Conservation (phyloP, 805 yeast species). For the Trichomonascus vanleenenianus region DNA sequence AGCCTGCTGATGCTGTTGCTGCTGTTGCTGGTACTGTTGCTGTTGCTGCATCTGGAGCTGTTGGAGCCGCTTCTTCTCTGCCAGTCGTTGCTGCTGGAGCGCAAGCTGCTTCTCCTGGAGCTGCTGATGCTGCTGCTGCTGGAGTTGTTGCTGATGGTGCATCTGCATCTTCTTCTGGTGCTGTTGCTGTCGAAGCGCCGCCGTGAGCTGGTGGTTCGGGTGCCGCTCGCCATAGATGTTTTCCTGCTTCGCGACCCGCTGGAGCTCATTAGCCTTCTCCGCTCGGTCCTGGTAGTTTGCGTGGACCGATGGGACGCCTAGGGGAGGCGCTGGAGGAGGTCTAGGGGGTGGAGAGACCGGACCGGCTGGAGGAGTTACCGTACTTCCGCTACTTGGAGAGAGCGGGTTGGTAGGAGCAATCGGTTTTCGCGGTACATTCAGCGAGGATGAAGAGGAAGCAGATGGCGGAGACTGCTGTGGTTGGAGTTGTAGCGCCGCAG, state of each 20-base stretch:
- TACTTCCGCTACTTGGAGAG: background rate
- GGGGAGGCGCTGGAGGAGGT: constrained; percentile 38
- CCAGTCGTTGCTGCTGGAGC: constrained; percentile 12
- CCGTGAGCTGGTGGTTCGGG: constrained; percentile 33
- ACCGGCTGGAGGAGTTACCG: constrained; percentile 13
- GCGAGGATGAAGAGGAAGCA: constrained; percentile 1
- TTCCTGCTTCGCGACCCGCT: constrained; percentile 15
- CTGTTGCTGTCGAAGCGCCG: constrained; percentile 26
- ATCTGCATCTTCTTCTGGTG: constrained; percentile 13
- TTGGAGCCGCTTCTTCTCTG: constrained; percentile 19
- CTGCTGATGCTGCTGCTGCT: constrained; percentile 23
- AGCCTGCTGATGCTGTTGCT: constrained; percentile 7
- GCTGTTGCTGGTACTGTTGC: constrained; percentile 12
- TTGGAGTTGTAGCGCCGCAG: background rate
- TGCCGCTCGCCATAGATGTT: constrained; percentile 11
- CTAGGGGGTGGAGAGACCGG: constrained; percentile 29
- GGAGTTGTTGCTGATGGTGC: constrained; percentile 35
- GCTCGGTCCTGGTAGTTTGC: constrained; percentile 16
- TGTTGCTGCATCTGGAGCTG: constrained; percentile 18
- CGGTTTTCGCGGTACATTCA: too few relatives aligned
- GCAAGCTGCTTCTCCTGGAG: constrained; percentile 13
- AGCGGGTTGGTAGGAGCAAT: too few relatives aligned
- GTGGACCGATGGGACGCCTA: constrained; percentile 28
- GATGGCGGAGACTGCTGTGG: background rate
- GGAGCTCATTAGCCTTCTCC: constrained; percentile 14